Evolutionary conservation across 805 yeast genomes (phyloP).

Genomic region (Cyberlindnera amylophila): DNA sequence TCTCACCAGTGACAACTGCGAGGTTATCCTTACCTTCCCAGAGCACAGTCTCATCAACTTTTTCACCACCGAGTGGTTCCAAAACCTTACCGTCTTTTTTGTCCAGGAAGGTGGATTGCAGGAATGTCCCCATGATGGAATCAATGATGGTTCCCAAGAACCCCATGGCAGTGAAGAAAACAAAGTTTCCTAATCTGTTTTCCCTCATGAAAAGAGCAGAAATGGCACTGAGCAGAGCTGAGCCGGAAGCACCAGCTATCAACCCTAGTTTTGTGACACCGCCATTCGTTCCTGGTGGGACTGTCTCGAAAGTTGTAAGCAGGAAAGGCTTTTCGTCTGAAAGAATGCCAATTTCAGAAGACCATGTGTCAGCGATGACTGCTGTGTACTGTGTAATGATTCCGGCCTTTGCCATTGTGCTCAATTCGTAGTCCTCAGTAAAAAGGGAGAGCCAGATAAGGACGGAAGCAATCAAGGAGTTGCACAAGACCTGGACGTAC

Average conservation of each 20-base stretch:
- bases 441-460: constrained; percentile 29
- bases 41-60: constrained; percentile 27
- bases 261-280: constrained; percentile 38
- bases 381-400: constrained; percentile 37
- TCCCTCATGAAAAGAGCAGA: constrained; percentile 25
- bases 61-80: constrained; percentile 33
- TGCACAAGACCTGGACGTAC: constrained; percentile 39
- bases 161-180: constrained; percentile 32
- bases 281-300: constrained; percentile 47
- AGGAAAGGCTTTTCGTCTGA: constrained; percentile 35
- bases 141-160: constrained; percentile 37
- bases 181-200: constrained; percentile 17
- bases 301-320: constrained; percentile 36
- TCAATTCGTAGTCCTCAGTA: constrained; percentile 5
- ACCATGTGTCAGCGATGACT: constrained; percentile 45
- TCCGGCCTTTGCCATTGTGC: constrained; percentile 24
- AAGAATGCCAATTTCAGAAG: constrained; percentile 43
- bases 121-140: constrained; percentile 39
- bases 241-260: constrained; percentile 34
- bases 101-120: constrained; percentile 36
- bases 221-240: constrained; percentile 31
- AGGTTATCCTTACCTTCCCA: constrained; percentile 16
- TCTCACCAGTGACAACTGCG: constrained; percentile 31
- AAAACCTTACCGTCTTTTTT: constrained; percentile 26
- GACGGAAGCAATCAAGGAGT: constrained; percentile 36